Evolutionary conservation across 2,329 filamentous ascomycete genomes (phyloP), one percentile per base, ranked within the genome.

Genomic region (Colletotrichum paranaense): DNA sequence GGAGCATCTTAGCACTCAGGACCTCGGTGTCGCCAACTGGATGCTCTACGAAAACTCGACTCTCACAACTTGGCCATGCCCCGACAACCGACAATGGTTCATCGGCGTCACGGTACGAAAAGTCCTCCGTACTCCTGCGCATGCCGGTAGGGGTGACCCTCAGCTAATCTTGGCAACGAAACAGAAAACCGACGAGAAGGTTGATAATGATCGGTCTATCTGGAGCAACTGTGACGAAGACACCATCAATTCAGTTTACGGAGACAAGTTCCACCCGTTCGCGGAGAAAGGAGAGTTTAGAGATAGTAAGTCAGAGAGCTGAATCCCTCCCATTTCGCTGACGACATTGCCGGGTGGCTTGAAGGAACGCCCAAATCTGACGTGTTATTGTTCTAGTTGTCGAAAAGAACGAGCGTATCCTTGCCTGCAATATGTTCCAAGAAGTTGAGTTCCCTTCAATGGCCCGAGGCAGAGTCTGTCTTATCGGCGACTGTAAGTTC

Each of bases 381-480:
- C 42, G 19, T 49, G 42, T n/a, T 22, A 1, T 49, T 49, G 19
- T 22, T 22, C 42, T 32, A 76, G 75, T 76, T 24, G 57, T 75
- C 49, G 65, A 75, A 70, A 69, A 76, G 67, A 73, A 73, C 35
- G 74, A 76, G 65, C 69, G 75, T 4, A 68, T 76, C 12, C 65
- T 76, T 32, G 75, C 72, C 6, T 74, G 68, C 67, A 76, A 76
- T 46, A 74, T 76, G 5, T 76, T 76, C 67, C 64, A 76, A 53
- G 75, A 76, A 60, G 66, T 69, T 5, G 74, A 76, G 26, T 76
- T 76, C 52, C 74, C 75, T 5, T 62, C 64, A 35, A 76, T 76
- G 75, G 67, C 30, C 52, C 49, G 70, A 35, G 75, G 74, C n/a
- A 67, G 74, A 59, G 72, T 76, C 16, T 75, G 72, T 19, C 74